Conservation (phyloP, 768 basidiomycete genomes). For the Tylopilus plumbeoviolaceoides region DNA sequence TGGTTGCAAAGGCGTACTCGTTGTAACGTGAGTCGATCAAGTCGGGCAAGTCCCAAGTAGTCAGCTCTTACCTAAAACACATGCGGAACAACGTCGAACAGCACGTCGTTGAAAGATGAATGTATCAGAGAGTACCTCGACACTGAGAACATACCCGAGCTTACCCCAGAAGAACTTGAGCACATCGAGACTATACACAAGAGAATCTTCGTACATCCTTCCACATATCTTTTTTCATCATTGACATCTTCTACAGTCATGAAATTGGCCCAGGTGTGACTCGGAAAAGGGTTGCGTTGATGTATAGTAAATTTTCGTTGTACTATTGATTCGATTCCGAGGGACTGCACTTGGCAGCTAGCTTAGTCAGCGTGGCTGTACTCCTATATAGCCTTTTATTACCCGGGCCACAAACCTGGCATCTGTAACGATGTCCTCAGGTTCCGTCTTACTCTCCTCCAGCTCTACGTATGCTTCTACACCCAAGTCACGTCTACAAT, state of each 20-base stretch:
- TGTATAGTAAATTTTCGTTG: too few species aligned
- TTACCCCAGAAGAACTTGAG: too few species aligned
- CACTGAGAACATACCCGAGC: constrained; percentile 22
- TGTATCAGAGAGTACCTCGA: constrained; percentile 33
- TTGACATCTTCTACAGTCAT: too few species aligned
- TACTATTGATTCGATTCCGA: too few species aligned
- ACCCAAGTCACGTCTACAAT: constrained; percentile 53
- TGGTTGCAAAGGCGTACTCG: constrained; percentile 27
- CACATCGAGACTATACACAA: too few species aligned
- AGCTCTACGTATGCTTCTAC: constrained; percentile 28
- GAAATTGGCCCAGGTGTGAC: too few species aligned
- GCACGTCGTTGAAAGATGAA: constrained; percentile 32
- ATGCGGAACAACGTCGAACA: constrained; percentile 7
- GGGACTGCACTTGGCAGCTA: too few species aligned
- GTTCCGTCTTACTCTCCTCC: constrained; percentile 15
- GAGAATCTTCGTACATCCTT: too few species aligned
- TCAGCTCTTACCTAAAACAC: background rate
- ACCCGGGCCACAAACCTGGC: background rate
- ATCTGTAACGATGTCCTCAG: constrained; percentile 18
- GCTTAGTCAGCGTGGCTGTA: background rate
- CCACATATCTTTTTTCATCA: too few species aligned
- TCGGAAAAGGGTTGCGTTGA: too few species aligned
- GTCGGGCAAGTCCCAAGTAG: too few species aligned
- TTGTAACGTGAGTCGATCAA: too few species aligned
- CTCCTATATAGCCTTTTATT: background rate